Evolutionary conservation across 108 stramenopile species (phyloP), one percentile per base, ranked within the genome.

Genomic region (Craspedostauros australis): DNA sequence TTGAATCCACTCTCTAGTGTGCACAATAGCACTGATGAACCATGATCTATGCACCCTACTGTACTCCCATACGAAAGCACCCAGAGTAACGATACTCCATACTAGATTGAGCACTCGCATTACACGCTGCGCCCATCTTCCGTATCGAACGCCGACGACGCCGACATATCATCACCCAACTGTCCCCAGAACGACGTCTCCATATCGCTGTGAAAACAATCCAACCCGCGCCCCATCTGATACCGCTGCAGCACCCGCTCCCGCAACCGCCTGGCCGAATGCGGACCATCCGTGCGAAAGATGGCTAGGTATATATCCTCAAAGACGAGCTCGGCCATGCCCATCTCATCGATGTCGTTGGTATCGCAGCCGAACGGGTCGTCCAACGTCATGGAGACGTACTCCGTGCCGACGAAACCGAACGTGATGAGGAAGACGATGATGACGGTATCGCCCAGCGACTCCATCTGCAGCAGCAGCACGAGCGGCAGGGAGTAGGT

Each of bases 311-410:
- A 69, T 15, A 61, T 48, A 51, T 75, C 74, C 52, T 75, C 67
- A 21, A 49, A 70, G 12, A 60, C 58, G 2, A 28, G 18, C 22
- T 29, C 7, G 2, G 73, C 67, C 46, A 68, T 34, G 22, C 60
- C 64, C 7, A 48, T 18, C 15, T 39, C 20, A 47, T 72, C 64
- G 21, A 72, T 34, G 30, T 73, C 71, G 24, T 48, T 48, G 6
- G 46, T 48, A 54, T 64, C 67, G 26, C 64, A 19, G 9, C 73
- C 73, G 38, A 68, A 75, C 4, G 73, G 73, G 47, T 75, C 64
- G 21, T 75, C 73, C 11, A 75, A 11, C 45, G 68, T 50, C 34
- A 75, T 53, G 1, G 62, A 29, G 8, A 75, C 68, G 28, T 25
- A 44, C 43, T 75, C 73, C 5, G 70, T 33, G 0, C 73, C 73